Percentiles rank a stretch among this genome's conserved stretches.
phyloP scores from a whole-genome alignment of 208 protist species.

The Phytomonas sp. region DNA sequence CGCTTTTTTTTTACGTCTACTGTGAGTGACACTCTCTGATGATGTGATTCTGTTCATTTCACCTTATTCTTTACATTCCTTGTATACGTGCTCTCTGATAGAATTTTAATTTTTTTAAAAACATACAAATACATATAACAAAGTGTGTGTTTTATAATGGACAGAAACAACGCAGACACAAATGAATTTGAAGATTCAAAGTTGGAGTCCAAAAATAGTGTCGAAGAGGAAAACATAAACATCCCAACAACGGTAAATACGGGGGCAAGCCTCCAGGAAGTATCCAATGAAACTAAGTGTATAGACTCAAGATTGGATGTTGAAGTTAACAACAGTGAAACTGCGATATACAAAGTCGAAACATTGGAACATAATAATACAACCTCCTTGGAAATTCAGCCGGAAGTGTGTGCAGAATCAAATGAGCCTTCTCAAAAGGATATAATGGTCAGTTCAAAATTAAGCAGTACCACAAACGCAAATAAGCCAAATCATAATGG shows the following conservation, averaged over 20 bases:
- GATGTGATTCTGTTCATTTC: not conserved
- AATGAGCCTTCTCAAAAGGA: not conserved
- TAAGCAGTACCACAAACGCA: not conserved
- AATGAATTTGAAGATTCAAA: not conserved
- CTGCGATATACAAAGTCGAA: not conserved
- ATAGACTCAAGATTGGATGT: not conserved
- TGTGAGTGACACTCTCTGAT: not conserved
- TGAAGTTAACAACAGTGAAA: not conserved
- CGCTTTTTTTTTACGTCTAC: not conserved
- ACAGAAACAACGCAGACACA: not conserved
- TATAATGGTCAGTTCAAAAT: not conserved
- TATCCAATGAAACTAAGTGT: not conserved
- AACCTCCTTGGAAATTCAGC: not conserved
- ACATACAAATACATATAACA: not conserved
- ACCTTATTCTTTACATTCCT: not conserved
- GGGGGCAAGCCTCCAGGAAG: not conserved
- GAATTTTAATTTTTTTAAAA: not conserved
- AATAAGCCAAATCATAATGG: not conserved
- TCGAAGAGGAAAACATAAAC: not conserved
- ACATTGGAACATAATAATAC: not conserved
- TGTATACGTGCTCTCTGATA: not conserved
- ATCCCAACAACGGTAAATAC: not conserved
- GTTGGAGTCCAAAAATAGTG: not conserved
- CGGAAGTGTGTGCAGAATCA: not conserved
- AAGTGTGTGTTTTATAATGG: not conserved